Evolutionary conservation across 495 filamentous ascomycete species (phyloP).

Genomic region (Aspergillus hancockii): DNA sequence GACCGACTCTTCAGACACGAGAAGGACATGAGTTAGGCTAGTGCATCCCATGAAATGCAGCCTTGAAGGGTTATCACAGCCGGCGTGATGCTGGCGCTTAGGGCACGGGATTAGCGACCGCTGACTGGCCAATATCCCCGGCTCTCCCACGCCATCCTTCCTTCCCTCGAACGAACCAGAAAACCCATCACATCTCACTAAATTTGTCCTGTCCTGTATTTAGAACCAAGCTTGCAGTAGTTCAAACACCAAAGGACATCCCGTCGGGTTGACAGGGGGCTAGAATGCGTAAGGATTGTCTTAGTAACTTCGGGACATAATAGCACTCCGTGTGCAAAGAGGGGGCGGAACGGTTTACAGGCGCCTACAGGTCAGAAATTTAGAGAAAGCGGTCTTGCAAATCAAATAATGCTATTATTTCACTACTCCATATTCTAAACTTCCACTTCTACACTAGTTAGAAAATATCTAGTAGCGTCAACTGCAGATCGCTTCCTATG

Average conservation of each 20-base stretch:
- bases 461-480: background rate
- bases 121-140: constrained; percentile 16
- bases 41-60: constrained; percentile 18
- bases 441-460: too few species aligned
- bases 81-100: constrained; percentile 26
- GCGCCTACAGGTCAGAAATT: too few species aligned
- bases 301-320: too few species aligned
- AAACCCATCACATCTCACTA: constrained; percentile 11
- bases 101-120: constrained; percentile 5
- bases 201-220: background rate
- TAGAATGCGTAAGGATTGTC: too few species aligned
- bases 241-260: constrained; percentile 11
- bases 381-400: too few species aligned
- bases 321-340: too few species aligned
- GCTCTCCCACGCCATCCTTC: constrained; percentile 6
- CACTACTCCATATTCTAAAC: constrained; percentile 11
- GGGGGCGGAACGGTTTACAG: too few species aligned
- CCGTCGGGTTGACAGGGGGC: background rate
- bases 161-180: constrained; percentile 17
- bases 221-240: constrained; percentile 8
- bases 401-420: background rate
- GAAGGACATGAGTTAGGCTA: background rate
- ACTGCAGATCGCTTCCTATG: background rate
- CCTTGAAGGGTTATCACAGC: constrained; percentile 24
- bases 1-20: constrained; percentile 5